These are phyloP conservation scores for Cryphonectria carpinicola DNA, from an alignment of 2,329 filamentous ascomycete species.

Conservation along the genomic window DNA sequence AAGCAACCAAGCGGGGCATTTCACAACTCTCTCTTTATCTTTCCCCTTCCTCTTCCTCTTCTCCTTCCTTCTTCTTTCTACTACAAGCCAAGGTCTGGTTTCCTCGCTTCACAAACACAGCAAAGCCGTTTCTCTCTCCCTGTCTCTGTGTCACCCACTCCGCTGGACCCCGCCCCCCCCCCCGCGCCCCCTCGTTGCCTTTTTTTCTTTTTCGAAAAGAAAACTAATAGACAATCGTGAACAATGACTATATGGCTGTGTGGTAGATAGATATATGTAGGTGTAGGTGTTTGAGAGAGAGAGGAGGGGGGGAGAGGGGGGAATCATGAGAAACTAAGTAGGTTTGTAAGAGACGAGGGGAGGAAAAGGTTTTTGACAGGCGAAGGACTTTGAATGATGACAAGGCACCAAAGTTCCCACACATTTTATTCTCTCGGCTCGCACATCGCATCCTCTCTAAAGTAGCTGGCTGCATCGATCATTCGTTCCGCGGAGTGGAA, in stretches of 20 bases:
- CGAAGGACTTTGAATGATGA: not conserved
- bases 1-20: slow-evolving; percentile 4
- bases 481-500: slow-evolving; percentile 15
- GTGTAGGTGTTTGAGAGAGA: not conserved
- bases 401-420: not conserved
- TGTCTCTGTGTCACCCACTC: not conserved
- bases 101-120: not conserved
- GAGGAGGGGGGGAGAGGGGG: not conserved
- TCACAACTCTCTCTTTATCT: not conserved
- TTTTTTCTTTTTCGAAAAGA: not conserved
- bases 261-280: not conserved
- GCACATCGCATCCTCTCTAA: not conserved
- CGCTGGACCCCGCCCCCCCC: not conserved
- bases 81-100: not conserved
- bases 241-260: not conserved
- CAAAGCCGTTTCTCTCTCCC: not conserved
- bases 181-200: not conserved
- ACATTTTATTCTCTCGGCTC: not conserved
- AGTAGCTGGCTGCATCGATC: slow-evolving; percentile 3
- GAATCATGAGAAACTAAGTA: not conserved
- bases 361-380: too few relatives aligned
- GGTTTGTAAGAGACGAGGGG: not conserved
- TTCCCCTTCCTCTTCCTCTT: too few relatives aligned
- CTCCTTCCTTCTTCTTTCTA: too few relatives aligned
- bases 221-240: not conserved